phyloP scores from a whole-genome alignment of 1,139 yeast species.

The Suhomyces maxii region DNA sequence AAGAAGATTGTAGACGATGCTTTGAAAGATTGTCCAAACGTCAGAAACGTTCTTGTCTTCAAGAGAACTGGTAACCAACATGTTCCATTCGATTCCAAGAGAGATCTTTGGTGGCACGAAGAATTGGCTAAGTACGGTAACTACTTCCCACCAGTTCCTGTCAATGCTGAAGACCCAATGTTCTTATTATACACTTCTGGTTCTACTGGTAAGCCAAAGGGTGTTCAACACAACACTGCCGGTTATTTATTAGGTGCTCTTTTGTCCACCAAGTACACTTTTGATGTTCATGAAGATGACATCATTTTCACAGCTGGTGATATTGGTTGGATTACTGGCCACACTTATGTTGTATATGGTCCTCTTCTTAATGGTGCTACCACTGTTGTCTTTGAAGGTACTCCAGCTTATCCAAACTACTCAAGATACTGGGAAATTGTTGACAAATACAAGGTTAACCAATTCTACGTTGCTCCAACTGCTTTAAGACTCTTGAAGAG shows the following conservation, averaged over 20 bases:
- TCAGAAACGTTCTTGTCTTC: constrained; percentile 67
- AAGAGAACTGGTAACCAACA: constrained; percentile 70
- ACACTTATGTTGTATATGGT: constrained; percentile 79
- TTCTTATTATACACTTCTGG: constrained; percentile 69
- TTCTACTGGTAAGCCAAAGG: constrained; percentile 70
- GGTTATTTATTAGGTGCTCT: constrained; percentile 75
- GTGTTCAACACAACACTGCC: constrained; percentile 73
- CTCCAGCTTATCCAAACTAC: constrained; percentile 80
- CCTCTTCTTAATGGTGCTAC: constrained; percentile 79
- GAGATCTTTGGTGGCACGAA: constrained; percentile 84
- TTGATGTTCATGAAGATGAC: constrained; percentile 74
- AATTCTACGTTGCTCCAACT: constrained; percentile 88
- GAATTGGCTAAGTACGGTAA: constrained; percentile 68
- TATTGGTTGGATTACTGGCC: constrained; percentile 90
- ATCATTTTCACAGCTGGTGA: constrained; percentile 82
- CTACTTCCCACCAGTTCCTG: constrained; percentile 61
- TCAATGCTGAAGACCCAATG: constrained; percentile 60
- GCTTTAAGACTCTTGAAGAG: constrained; percentile 80
- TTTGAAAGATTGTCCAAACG: constrained; percentile 65
- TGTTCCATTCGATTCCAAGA: constrained; percentile 58
- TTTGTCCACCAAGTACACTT: constrained; percentile 69
- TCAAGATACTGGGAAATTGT: constrained; percentile 85
- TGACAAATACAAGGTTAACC: constrained; percentile 73
- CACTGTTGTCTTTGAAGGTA: constrained; percentile 81
- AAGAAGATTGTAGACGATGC: constrained; percentile 85